These are phyloP conservation scores for Hypoxylon sp. DNA, from an alignment of 2,329 filamentous ascomycete species.

Conservation along the genomic window DNA sequence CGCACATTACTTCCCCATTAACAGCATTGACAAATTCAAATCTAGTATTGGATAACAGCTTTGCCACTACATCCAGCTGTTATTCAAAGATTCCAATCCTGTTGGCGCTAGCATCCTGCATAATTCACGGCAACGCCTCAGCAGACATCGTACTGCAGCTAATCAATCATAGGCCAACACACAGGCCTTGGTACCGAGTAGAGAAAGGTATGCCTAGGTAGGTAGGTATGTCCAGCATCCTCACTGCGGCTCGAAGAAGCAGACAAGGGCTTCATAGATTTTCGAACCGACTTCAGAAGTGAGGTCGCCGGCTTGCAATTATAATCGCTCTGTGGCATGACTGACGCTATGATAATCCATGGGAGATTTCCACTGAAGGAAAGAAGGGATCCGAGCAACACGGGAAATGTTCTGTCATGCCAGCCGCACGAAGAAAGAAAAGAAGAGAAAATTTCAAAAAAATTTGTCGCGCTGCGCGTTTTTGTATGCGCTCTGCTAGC, in stretches of 20 bases:
- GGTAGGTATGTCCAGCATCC: constrained; percentile 68
- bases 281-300: constrained; percentile 49
- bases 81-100: neutral
- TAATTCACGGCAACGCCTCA: neutral
- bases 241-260: constrained; percentile 54
- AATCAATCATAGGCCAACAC: constrained; percentile 2
- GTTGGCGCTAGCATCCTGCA: constrained; percentile 15
- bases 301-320: constrained; percentile 67
- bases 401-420: constrained; percentile 79
- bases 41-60: constrained; percentile 12
- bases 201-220: neutral
- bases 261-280: constrained; percentile 46
- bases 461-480: constrained; percentile 37
- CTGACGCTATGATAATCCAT: constrained; percentile 80
- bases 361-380: constrained; percentile 63
- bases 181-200: neutral
- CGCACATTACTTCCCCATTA: constrained; percentile 31
- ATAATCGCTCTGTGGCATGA: constrained; percentile 80
- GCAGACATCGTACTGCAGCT: constrained; percentile 2
- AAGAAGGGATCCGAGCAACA: constrained; percentile 79
- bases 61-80: constrained; percentile 16
- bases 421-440: constrained; percentile 84
- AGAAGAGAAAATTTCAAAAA: constrained; percentile 58
- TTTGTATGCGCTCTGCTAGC: constrained; percentile 37
- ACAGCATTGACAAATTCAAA: constrained; percentile 21